These are phyloP conservation scores for Cruciata laevipes DNA, from an alignment of 257 asterid species.

Conservation along the genomic window DNA sequence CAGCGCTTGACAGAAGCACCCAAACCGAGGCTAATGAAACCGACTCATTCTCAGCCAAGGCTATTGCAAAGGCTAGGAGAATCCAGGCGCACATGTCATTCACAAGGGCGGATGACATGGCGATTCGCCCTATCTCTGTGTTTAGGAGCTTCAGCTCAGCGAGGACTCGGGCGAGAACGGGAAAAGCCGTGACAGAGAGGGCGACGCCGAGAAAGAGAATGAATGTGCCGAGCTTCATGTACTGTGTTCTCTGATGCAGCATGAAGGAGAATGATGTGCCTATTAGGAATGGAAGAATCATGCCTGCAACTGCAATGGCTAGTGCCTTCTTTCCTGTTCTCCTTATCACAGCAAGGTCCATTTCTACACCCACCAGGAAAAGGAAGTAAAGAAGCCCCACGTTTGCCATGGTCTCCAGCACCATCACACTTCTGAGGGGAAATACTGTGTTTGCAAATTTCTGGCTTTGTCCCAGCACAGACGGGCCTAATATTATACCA, in stretches of 20 bases:
- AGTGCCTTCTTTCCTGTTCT: constrained; percentile 62
- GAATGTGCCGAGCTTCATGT: constrained; percentile 58
- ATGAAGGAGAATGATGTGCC: constrained; percentile 61
- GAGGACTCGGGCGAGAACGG: constrained; percentile 79
- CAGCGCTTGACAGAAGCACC: constrained; percentile 63
- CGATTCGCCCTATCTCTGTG: constrained; percentile 71
- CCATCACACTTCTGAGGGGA: constrained; percentile 90
- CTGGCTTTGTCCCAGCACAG: constrained; percentile 54
- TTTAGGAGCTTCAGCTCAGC: constrained; percentile 93
- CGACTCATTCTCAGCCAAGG: constrained; percentile 65
- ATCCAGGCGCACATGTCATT: constrained; percentile 95
- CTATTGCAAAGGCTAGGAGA: constrained; percentile 70
- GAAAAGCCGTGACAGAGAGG: constrained; percentile 84
- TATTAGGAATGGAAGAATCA: constrained; percentile 66
- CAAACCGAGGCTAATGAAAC: constrained; percentile 57
- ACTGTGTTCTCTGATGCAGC: constrained; percentile 38
- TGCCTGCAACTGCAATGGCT: constrained; percentile 58
- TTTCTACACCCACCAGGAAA: constrained; percentile 84
- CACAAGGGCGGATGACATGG: constrained; percentile 85
- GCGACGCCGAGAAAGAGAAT: constrained; percentile 85
- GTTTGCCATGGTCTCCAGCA: constrained; percentile 94
- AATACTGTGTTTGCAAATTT: constrained; percentile 49
- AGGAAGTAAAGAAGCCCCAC: constrained; percentile 88
- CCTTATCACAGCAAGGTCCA: constrained; percentile 76
- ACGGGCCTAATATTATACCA: constrained; percentile 84